Evolutionary conservation across 1,284 basidiomycete genomes (phyloP).

Genomic region (Ustilago lituana): DNA sequence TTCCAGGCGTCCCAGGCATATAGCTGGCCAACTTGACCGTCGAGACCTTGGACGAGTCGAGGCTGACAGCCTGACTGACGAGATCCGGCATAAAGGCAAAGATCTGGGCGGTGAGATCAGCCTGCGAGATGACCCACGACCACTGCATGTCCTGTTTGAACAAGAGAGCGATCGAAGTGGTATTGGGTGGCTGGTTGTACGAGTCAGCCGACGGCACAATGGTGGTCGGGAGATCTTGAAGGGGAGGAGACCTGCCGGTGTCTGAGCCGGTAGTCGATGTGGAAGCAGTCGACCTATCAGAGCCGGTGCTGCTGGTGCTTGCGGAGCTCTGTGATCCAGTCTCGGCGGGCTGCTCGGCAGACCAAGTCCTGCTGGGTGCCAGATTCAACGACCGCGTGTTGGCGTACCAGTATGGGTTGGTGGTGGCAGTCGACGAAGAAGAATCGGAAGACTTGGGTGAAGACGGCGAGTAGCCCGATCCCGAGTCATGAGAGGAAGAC

Average conservation of each 20-base stretch:
- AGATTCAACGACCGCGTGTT: conserved; percentile 46
- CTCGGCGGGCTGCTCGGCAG: conserved; percentile 1
- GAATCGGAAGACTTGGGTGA: conserved; percentile 8
- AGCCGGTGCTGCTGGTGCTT: conserved; percentile 7
- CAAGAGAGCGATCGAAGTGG: conserved; percentile 51
- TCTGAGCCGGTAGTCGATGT: neutral
- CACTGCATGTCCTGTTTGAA: conserved; percentile 59
- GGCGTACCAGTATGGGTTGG: conserved; percentile 55
- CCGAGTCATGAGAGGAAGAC: conserved; percentile 13
- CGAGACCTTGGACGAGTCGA: conserved; percentile 39
- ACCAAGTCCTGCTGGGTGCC: conserved; percentile 23
- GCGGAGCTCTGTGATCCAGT: conserved; percentile 13
- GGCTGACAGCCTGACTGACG: conserved; percentile 38
- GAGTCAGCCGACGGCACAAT: conserved; percentile 49
- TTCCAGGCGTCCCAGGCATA: conserved; percentile 20
- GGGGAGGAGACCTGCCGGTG: conserved; percentile 1
- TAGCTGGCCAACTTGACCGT: conserved; percentile 55
- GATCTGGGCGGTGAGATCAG: conserved; percentile 63
- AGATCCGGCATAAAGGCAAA: conserved; percentile 64
- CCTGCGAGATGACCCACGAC: conserved; percentile 57
- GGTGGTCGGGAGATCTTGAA: conserved; percentile 33
- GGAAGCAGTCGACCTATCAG: conserved; percentile 10
- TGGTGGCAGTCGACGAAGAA: conserved; percentile 13
- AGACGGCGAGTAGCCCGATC: conserved; percentile 4
- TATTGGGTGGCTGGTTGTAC: conserved; percentile 39